Percentiles rank a stretch among this genome's conserved stretches.
phyloP scores from a whole-genome alignment of 805 yeast genomes.

The Suhomyces sp. region DNA sequence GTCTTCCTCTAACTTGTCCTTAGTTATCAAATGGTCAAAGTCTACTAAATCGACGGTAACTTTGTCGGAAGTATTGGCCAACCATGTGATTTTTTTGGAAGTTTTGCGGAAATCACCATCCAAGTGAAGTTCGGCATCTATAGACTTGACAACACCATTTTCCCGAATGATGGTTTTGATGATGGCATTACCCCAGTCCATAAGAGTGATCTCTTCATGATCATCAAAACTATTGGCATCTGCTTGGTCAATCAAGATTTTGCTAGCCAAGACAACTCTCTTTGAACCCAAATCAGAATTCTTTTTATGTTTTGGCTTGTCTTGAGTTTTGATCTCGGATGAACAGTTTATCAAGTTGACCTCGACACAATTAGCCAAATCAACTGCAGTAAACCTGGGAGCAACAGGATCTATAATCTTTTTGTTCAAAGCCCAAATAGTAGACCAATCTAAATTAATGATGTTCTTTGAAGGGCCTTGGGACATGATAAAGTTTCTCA shows the following conservation, averaged over 20 bases:
- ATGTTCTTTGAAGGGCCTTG: slow-evolving; percentile 98
- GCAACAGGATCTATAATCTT: slow-evolving; percentile 95
- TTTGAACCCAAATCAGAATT: slow-evolving; percentile 26
- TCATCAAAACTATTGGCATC: slow-evolving; percentile 23
- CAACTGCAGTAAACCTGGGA: slow-evolving; percentile 89
- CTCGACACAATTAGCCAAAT: slow-evolving; percentile 59
- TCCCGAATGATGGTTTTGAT: slow-evolving; percentile 20
- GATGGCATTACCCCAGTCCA: slow-evolving; percentile 32
- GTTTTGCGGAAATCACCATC: slow-evolving; percentile 33
- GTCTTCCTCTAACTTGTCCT: slow-evolving; percentile 29
- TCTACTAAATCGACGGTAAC: slow-evolving; percentile 24
- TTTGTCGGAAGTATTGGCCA: slow-evolving; percentile 28
- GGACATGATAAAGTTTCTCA: slow-evolving; percentile 85
- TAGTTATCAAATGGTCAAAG: slow-evolving; percentile 31
- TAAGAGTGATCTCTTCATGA: slow-evolving; percentile 27
- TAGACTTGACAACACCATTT: slow-evolving; percentile 20
- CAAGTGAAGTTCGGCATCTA: slow-evolving; percentile 27
- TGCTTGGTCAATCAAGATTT: slow-evolving; percentile 23
- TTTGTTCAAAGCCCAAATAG: slow-evolving; percentile 96
- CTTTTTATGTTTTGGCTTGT: slow-evolving; percentile 29
- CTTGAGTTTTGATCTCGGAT: slow-evolving; percentile 15
- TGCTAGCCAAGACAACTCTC: slow-evolving; percentile 19
- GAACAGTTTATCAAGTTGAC: slow-evolving; percentile 49
- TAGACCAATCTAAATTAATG: slow-evolving; percentile 93
- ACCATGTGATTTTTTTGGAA: slow-evolving; percentile 29